Base-by-base conservation (phyloP, 129 eudicot species). In the Pseudognaphalium luteoalbum region DNA sequence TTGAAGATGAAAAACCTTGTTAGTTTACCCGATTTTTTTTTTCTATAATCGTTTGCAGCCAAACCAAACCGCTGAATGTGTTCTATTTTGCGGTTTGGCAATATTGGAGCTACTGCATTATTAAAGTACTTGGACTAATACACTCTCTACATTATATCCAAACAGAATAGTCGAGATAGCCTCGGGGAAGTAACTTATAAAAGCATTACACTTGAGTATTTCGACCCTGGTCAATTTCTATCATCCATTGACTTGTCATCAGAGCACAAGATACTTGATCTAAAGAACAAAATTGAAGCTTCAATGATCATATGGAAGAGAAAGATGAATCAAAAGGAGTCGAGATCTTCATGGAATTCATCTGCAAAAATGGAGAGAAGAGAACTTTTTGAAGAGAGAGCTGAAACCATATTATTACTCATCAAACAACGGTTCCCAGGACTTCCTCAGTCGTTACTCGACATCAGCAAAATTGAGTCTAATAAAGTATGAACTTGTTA, bases 251-350 rank as follows among this genome's bases (percentile, higher is more conserved):
- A 92, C 81, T 35, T 89, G 83, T 70, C 96, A 51, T 81, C 96
- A 1, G 93, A 89, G 51, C 93, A 92, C 87, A 84, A 84, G 77
- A 83, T 89, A 59, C 87, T 92, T 10, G 93, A 92, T 79, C 81
- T 92, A 42, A 92, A 92, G 81, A 88, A 92, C 83, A 92, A 90
- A 77, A 86, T 92, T 9, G 97, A 92, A 82, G 97, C 97, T 69
- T 92, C 97, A 4, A 85, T 89, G 30, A 90, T 89, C 71, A 89
- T 92, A 47, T 92, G 98, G 98, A 87, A 89, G 77, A 81, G 98
- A 76, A 92, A 89, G 76, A 86, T 92, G 96, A 15, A 76, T 54
- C 83, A 79, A 35, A 92, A 92, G 78, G 98, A 92, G 68, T 77
- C 74, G 0, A 89, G 89, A 56, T 72, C 96, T 54, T 58, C 83